Evolutionary conservation across 805 yeast species (phyloP).

Genomic region (Pichia scutulata): DNA sequence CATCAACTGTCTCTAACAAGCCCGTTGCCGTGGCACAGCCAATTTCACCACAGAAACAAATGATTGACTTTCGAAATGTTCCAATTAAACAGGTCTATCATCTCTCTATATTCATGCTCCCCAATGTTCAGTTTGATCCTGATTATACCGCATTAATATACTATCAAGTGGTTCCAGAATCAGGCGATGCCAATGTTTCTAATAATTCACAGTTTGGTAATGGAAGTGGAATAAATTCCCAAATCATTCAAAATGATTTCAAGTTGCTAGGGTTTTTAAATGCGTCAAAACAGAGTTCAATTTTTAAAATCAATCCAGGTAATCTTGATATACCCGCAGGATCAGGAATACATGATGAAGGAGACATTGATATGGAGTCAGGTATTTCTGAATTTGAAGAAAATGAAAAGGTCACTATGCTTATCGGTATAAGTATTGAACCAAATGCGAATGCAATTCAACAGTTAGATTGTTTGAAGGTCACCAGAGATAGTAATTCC

Average conservation of each 20-base stretch:
- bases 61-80: conserved; percentile 55
- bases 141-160: conserved; percentile 77
- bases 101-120: conserved; percentile 76
- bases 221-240: background rate
- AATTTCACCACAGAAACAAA: conserved; percentile 61
- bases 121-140: conserved; percentile 67
- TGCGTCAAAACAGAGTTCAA: conserved; percentile 77
- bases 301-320: conserved; percentile 60
- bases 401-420: conserved; percentile 12
- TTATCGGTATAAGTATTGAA: conserved; percentile 88
- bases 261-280: conserved; percentile 59
- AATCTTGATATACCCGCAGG: conserved; percentile 19
- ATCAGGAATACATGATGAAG: conserved; percentile 14
- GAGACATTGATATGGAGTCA: conserved; percentile 49
- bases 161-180: conserved; percentile 60
- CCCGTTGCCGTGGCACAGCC: conserved; percentile 48
- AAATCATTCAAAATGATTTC: conserved; percentile 36
- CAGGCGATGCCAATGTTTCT: conserved; percentile 6
- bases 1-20: conserved; percentile 27
- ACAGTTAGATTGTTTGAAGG: conserved; percentile 34
- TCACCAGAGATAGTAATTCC: conserved; percentile 15
- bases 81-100: conserved; percentile 53
- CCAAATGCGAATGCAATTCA: conserved; percentile 59
- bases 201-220: conserved; percentile 11
- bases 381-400: conserved; percentile 23